Percentiles rank a stretch among this genome's conserved stretches.
These are phyloP conservation scores for Achaetomiella virescens DNA, from an alignment of 495 filamentous ascomycete genomes.

Conservation along the genomic window DNA sequence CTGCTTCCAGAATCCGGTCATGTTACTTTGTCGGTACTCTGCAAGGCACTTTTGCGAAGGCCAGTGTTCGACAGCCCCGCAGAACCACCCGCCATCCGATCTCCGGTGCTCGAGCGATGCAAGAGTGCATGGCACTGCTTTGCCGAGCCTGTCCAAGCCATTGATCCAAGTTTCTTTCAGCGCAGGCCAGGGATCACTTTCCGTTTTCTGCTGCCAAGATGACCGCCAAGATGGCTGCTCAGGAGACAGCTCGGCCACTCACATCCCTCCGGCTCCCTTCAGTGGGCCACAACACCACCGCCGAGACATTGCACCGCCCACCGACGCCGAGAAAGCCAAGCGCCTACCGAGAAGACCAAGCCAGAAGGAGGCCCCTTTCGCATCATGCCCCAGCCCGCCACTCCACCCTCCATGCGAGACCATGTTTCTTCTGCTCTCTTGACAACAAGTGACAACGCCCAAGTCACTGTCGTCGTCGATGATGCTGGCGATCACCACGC, in stretches of 20 bases:
- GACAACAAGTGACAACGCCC: conserved; percentile 1
- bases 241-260: conserved; percentile 1
- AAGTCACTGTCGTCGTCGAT: conserved; percentile 8
- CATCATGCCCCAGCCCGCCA: conserved; percentile 10
- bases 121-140: not conserved
- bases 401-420: conserved; percentile 9
- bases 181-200: not conserved
- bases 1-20: not conserved
- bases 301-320: conserved; percentile 18
- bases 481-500: conserved; percentile 6
- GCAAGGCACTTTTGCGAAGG: not conserved
- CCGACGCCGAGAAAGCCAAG: conserved; percentile 22
- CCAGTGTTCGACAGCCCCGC: too few relatives aligned
- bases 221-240: too few relatives aligned
- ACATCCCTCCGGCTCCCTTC: too few relatives aligned
- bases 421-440: conserved; percentile 14
- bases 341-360: conserved; percentile 19
- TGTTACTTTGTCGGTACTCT: not conserved
- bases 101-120: too few relatives aligned
- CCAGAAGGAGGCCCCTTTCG: conserved; percentile 7
- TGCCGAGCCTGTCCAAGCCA: not conserved
- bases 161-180: not conserved
- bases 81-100: not conserved
- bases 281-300: not conserved
- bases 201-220: conserved; percentile 11